A percentile compares a stretch with the other conserved stretches of the same genome.
Conservation (phyloP, 2,329 filamentous ascomycete species). For the Grosmannia penicillata region DNA sequence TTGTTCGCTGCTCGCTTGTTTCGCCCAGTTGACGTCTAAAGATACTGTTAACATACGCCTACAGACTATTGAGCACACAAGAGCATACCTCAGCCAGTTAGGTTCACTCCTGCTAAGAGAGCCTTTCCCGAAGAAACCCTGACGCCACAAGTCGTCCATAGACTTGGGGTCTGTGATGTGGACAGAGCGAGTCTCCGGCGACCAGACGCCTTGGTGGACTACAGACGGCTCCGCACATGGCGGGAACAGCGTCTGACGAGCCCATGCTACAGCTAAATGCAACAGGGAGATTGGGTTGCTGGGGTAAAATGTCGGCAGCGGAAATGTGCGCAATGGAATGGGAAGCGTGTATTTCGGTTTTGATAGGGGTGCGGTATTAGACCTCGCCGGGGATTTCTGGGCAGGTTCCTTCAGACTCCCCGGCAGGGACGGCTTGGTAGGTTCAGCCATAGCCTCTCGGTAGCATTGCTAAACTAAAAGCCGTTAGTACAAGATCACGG, state of each 20-base stretch:
- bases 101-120: slow-evolving; percentile 87
- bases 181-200: slow-evolving; percentile 65
- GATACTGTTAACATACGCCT: not conserved
- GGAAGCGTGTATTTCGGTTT: slow-evolving; percentile 56
- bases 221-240: slow-evolving; percentile 49
- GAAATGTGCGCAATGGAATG: slow-evolving; percentile 66
- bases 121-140: slow-evolving; percentile 95
- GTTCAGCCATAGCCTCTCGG: slow-evolving; percentile 17
- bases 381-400: slow-evolving; percentile 1
- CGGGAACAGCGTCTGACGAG: slow-evolving; percentile 56
- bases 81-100: slow-evolving; percentile 56
- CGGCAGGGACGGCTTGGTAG: slow-evolving; percentile 7
- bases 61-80: no score
- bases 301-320: slow-evolving; percentile 76
- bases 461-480: slow-evolving; percentile 12
- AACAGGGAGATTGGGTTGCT: slow-evolving; percentile 83
- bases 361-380: not conserved
- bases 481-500: no score
- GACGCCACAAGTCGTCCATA: slow-evolving; percentile 78
- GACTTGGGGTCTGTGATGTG: slow-evolving; percentile 66
- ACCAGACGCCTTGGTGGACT: slow-evolving; percentile 63
- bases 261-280: slow-evolving; percentile 63
- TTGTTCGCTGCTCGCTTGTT: slow-evolving; percentile 67
- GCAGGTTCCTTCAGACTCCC: not conserved
- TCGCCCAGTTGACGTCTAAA: slow-evolving; percentile 20